Base-by-base conservation (phyloP, 495 filamentous ascomycete genomes). In the Aspergillus biplanus region DNA sequence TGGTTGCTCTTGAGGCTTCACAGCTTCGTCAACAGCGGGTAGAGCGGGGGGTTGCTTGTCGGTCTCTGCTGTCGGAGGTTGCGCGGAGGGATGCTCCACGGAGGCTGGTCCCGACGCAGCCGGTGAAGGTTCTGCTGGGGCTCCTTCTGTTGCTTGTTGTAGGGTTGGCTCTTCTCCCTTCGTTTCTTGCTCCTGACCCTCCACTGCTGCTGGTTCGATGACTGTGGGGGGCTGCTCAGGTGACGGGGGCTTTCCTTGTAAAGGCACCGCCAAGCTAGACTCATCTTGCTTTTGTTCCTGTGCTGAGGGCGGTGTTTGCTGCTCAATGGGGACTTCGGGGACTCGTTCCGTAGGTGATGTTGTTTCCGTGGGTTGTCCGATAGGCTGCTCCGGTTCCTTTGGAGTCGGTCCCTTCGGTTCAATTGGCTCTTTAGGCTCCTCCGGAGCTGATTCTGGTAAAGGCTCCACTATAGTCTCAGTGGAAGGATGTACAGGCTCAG, bases 301-400 rank as follows among this genome's bases (percentile, higher is more conserved):
- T 34, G 31, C 34, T 46, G 47, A 42, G 35, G 13, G 18, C 11
- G 58, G 35, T 57, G 46, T 27, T n/a, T 34, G 33, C 33, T 46
- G 56, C 53, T 61, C 57, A 18, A 11, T 39, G 27, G 61, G 49
- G 34, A 33, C 33, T 59, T 62, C 58, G 46, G 39, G 2, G 7
- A n/a, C 48, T 5, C 47, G 44, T n/a, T 61, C 58, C 15, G 50
- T 27, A 13, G 33, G 11, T 48, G 47, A 52, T 37, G 44, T 34
- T 33, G 35, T 9, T 47, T 53, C 67, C 7, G 61, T 53, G 32
- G 61, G n/a, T 33, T 57, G 65, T 39, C 59, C 58, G 8, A 53
- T 49, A 52, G 58, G 57, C 12, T 31, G 49, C 13, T 15, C 52
- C 16, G 57, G 37, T 33, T 55, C 52, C 42, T 47, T 33, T 52